Conservation (phyloP, 192 early-diverging fungal genomes). For the Phlyctochytrium bullatum region DNA sequence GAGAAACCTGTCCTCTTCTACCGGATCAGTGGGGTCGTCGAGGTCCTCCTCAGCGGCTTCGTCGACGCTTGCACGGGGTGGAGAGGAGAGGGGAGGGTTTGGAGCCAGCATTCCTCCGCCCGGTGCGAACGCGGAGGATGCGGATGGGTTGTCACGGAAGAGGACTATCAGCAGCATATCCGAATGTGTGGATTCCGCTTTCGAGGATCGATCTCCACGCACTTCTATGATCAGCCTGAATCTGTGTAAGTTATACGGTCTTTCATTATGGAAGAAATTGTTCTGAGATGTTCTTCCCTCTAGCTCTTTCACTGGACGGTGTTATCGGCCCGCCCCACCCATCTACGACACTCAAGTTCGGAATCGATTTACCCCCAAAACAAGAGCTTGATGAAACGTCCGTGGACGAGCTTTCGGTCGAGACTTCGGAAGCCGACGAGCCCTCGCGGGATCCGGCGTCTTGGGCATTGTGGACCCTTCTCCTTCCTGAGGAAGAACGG, state of each 20-base stretch:
- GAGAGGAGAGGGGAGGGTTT: neutral
- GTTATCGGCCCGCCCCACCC: constrained; percentile 4
- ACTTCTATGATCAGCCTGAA: neutral
- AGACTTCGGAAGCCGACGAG: neutral
- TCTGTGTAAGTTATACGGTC: constrained; percentile 14
- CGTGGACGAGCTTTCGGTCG: neutral
- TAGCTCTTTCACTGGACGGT: neutral
- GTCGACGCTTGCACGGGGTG: neutral
- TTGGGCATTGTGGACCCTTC: neutral
- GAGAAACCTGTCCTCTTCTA: neutral
- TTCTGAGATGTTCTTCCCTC: constrained; percentile 9
- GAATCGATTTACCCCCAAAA: constrained; percentile 21
- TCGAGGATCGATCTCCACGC: neutral
- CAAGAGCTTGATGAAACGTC: constrained; percentile 3
- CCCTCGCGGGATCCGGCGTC: neutral
- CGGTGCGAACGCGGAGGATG: neutral
- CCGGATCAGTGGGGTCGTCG: neutral
- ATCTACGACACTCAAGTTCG: constrained; percentile 10
- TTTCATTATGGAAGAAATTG: constrained; percentile 8
- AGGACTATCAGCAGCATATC: neutral
- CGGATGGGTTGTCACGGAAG: neutral
- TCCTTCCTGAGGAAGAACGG: neutral
- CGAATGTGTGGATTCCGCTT: neutral
- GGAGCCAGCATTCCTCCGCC: neutral
- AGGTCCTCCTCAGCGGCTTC: neutral